Base-by-base conservation (phyloP, 768 basidiomycete genomes). In the Dacryopinax primogenitus region DNA sequence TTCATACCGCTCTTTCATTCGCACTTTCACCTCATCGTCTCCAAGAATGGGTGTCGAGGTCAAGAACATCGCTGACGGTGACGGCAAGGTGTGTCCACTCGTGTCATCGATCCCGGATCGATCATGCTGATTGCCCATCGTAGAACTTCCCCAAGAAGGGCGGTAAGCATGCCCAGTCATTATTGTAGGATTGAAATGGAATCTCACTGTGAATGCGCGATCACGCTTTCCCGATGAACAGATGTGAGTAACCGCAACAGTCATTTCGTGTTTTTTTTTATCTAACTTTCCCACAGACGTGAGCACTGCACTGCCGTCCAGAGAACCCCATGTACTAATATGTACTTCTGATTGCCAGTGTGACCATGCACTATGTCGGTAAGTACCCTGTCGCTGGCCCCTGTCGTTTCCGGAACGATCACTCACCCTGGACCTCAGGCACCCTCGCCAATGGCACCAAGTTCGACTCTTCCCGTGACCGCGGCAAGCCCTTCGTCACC, bases 351-450 rank as follows among this genome's bases (percentile, higher is more conserved):
- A 28, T 34, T 88, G 87, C 90, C 78, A 80, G 23, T 32, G 88
- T 92, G 35, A 76, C 66, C 4, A 90, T 93, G 65, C 88, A 92
- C 75, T 93, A 92, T 70, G 80, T 85, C 45, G 92, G 71, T 41
- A 23, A n/a, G 26, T 63, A 6, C 9, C 11, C 21, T 33, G n/a
- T n/a, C n/a, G n/a, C n/a, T n/a, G n/a, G n/a, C 23, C 39, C 15
- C 30, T 33, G 3, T n/a, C 36, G 2, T 62, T 33, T 3, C 35
- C 13, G 4, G 3, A n/a, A n/a, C 44, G 28, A 16, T 33, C 62
- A 34, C 33, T 39, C 32, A 28, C 7, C 1, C 26, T 18, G 21
- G 3, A 34, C 32, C 64, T 23, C 13, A 35, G 63, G 89, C 26
- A 89, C 81, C 23, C 81, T 92, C 16, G 16, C 68, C 1, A 77